Evolutionary conservation across 129 eudicot species (phyloP).

Genomic region (Oenanthe sinensis): DNA sequence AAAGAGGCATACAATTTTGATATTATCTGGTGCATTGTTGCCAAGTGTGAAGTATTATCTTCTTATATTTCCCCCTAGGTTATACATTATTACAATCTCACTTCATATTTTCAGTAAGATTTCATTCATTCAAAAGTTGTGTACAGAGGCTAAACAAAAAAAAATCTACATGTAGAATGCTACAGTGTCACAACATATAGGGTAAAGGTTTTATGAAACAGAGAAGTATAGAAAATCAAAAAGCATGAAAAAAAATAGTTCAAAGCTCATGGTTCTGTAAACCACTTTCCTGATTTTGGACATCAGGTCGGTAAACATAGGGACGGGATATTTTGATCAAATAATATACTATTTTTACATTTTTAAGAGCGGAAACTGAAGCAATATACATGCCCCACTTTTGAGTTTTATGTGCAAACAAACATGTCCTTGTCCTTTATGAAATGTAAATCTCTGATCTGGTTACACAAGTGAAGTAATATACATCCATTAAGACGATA

Average conservation of each 20-base stretch:
- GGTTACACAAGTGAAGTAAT: neutral
- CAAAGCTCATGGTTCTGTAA: neutral
- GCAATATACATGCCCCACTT: neutral
- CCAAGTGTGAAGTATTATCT: neutral
- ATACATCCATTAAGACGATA: neutral
- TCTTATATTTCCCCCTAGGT: neutral
- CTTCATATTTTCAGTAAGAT: neutral
- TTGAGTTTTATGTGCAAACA: neutral
- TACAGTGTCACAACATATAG: neutral
- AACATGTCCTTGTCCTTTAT: neutral
- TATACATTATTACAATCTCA: neutral
- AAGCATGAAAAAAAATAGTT: neutral
- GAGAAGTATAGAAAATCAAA: neutral
- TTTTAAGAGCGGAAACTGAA: neutral
- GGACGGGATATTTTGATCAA: neutral
- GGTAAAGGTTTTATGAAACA: neutral
- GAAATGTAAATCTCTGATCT: neutral
- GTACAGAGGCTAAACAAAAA: neutral
- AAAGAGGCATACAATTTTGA: neutral
- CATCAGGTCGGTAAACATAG: neutral
- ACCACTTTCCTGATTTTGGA: neutral
- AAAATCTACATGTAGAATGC: neutral
- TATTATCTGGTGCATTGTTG: neutral
- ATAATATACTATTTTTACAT: neutral
- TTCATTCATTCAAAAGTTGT: neutral